These are phyloP conservation scores for Umbelopsis sp. DNA, from an alignment of 192 early-diverging fungal genomes.

Conservation along the genomic window DNA sequence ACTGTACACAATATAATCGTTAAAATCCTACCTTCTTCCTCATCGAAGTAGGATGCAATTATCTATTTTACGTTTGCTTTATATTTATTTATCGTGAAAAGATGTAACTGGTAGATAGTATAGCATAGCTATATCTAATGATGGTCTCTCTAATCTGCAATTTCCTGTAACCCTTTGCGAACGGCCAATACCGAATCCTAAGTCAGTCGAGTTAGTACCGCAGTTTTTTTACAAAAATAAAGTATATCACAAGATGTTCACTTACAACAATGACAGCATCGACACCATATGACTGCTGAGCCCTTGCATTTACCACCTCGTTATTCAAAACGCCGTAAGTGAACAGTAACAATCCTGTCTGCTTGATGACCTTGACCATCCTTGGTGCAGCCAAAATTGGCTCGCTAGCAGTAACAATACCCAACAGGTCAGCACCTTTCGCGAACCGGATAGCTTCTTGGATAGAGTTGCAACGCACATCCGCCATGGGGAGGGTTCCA, in stretches of 20 bases:
- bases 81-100: too few relatives aligned
- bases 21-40: too few relatives aligned
- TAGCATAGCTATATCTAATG: neutral
- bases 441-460: slow-evolving; percentile 80
- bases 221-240: neutral
- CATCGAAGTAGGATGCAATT: too few relatives aligned
- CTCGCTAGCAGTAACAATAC: slow-evolving; percentile 75
- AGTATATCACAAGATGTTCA: neutral
- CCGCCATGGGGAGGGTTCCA: slow-evolving; percentile 71
- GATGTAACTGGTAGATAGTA: neutral
- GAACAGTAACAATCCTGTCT: slow-evolving; percentile 69
- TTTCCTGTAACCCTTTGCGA: slow-evolving; percentile 37
- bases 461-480: slow-evolving; percentile 80
- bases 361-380: slow-evolving; percentile 70
- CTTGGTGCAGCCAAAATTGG: slow-evolving; percentile 79
- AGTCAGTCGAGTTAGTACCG: slow-evolving; percentile 1
- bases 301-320: slow-evolving; percentile 63
- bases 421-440: slow-evolving; percentile 67
- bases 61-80: too few relatives aligned
- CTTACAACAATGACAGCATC: slow-evolving; percentile 85
- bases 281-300: slow-evolving; percentile 79
- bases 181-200: slow-evolving; percentile 61
- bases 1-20: too few relatives aligned
- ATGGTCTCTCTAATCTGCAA: neutral
- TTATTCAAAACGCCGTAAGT: slow-evolving; percentile 88